Evolutionary conservation across 2,329 filamentous ascomycete species (phyloP), one percentile per base, ranked within the genome.

Genomic region (Neobulgaria alba): DNA sequence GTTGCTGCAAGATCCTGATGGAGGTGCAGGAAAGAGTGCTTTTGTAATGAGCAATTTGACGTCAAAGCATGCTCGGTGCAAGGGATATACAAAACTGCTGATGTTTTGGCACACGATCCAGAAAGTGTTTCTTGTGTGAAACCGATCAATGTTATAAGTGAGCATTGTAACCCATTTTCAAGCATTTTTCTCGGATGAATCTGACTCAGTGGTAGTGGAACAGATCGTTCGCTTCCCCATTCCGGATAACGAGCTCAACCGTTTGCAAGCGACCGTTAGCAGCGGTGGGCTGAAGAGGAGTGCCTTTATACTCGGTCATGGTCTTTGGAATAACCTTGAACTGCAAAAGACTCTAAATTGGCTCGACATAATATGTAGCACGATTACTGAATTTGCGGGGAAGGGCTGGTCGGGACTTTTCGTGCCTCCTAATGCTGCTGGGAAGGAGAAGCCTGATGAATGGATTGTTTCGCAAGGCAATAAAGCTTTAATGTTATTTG

Each of bases 11-110:
- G n/a, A n/a, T n/a, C n/a, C n/a, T n/a, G n/a, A n/a, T n/a, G n/a
- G n/a, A n/a, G n/a, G n/a, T 2, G 5, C 32, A 56, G 66, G 41
- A 59, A 57, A 30, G 56, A 63, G 10, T 70, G 67, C 49, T 71
- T 70, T 53, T 71, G 67, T 51, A 67, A 69, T 43, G 63, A 66
- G 33, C 67, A 70, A 38, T 69, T 71, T 51, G 63, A 70, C 56
- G 63, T 69, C 37, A 68, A 63, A 45, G 58, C 62, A n/a, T 71
- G 67, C 50, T 69, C 66, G 2, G 59, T 69, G 1, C 67, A 71
- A 46, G 67, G 67, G 4, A 70, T 71, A 33, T 70, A 63, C 53
- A 66, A 62, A 34, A 71, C 66, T 1, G 52, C 59, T 1, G 67
- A 69, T 48, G 67, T 71, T 5, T 39, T 64, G 14, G 49, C 57